These are phyloP conservation scores for Clitoria ternatea DNA, from an alignment of 306 rosid species.

Conservation along the genomic window DNA sequence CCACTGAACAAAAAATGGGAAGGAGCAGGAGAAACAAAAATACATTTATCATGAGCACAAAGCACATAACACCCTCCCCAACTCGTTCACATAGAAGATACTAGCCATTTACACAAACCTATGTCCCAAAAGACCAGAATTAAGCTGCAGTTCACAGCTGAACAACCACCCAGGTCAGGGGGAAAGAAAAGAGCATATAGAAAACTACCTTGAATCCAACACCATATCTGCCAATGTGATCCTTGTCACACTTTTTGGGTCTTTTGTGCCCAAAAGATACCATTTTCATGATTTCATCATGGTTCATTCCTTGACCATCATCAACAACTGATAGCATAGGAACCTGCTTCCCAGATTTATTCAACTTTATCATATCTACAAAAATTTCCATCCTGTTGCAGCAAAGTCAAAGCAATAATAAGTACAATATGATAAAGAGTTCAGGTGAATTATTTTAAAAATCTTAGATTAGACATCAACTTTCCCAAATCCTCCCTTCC, in stretches of 20 bases:
- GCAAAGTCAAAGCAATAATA: constrained; percentile 10
- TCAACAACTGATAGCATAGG: constrained; percentile 50
- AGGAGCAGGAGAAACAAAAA: background rate
- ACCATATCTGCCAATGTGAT: constrained; percentile 59
- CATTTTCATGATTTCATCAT: constrained; percentile 47
- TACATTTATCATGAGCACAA: background rate
- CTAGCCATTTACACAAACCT: background rate
- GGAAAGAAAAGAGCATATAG: background rate
- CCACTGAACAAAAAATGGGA: background rate
- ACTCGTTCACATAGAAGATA: background rate
- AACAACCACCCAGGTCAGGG: background rate
- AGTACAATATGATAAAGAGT: background rate
- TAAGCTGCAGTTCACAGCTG: background rate
- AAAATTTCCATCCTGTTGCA: constrained; percentile 47
- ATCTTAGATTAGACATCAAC: constrained; percentile 2
- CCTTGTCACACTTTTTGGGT: constrained; percentile 25
- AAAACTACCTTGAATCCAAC: constrained; percentile 54
- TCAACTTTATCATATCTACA: constrained; percentile 40
- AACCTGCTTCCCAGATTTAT: constrained; percentile 31
- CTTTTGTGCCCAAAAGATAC: constrained; percentile 48
- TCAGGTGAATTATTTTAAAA: background rate
- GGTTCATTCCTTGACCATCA: constrained; percentile 59
- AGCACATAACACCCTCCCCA: background rate
- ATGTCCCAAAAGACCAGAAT: background rate
- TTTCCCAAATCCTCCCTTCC: constrained; percentile 2